Percentiles rank a stretch among this genome's conserved stretches.
These are phyloP conservation scores for Pyricularia sp. DNA, from an alignment of 2,329 filamentous ascomycete species.

Conservation along the genomic window DNA sequence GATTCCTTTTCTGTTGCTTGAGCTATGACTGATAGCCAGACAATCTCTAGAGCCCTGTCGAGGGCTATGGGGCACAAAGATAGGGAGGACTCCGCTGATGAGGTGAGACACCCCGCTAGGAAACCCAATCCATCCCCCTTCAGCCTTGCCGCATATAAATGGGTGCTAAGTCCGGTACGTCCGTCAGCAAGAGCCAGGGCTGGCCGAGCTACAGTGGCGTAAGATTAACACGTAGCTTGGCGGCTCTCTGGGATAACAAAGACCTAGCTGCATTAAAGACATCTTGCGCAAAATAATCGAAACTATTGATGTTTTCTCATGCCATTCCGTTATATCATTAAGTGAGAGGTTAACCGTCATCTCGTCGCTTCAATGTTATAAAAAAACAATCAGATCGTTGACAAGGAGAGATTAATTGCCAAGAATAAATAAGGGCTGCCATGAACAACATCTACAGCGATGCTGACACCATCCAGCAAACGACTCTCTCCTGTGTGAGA, in stretches of 20 bases:
- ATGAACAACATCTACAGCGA: neutral
- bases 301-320: neutral
- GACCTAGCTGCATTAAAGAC: neutral
- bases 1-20: no score
- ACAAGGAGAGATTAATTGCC: neutral
- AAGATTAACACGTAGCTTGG: neutral
- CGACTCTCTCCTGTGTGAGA: neutral
- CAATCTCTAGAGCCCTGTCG: no score
- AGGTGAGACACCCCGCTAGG: neutral
- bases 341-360: neutral
- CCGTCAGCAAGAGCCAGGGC: neutral
- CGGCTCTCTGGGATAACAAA: neutral
- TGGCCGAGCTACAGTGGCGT: no score
- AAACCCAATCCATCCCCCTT: neutral
- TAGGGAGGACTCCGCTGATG: neutral
- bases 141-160: neutral
- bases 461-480: neutral
- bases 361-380: neutral
- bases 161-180: neutral
- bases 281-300: neutral
- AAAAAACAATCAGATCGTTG: neutral
- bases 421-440: neutral
- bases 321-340: neutral
- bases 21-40: no score
- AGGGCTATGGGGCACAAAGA: neutral